Base-by-base conservation (phyloP, 306 rosid species). In the Dicorynia guianensis region DNA sequence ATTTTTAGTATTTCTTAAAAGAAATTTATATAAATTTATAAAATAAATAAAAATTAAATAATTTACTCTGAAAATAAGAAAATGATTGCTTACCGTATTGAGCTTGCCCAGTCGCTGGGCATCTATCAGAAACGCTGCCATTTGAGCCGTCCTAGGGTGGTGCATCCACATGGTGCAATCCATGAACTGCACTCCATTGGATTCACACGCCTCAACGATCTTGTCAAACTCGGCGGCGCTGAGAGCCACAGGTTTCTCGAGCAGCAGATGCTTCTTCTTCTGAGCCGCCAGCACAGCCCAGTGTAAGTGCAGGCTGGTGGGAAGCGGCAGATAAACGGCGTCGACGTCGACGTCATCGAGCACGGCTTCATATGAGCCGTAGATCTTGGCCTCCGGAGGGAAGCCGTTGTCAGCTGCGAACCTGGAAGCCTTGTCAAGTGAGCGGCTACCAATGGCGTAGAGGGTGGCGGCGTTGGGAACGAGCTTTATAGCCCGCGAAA, bases 81-180 rank as follows among this genome's bases (percentile, higher is more conserved):
- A 56, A 13, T 9, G 46, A 34, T 5, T 1, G 3, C 75, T 38
- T 78, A 89, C 98, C 89, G 86, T 76, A 72, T 80, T 90, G 71
- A 89, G 96, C 30, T 76, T 55, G 3, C 98, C 98, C 63, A 93
- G 91, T 12, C 80, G 88, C 38, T 81, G 40, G 0, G 71, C 6
- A 61, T 91, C 93, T 5, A 81, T 69, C 69, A 93, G 79, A 35
- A 87, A 79, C 1, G 88, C 83, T 3, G 57, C 80, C 85, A 91
- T 91, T 53, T 79, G 68, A 30, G 87, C 69, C 11, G 97, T 95
- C 43, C 99, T 85, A 5, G 97, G 97, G 33, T 92, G 81, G 74
- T 95, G 99, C 90, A 95, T 85, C 97, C 96, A 90, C 97, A 92
- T 90, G 67, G 99, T 90, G 18, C 96, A 93, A 10, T 95, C 99